Evolutionary conservation across 495 filamentous ascomycete genomes (phyloP).

Genomic region (Tetracladium setigerum): DNA sequence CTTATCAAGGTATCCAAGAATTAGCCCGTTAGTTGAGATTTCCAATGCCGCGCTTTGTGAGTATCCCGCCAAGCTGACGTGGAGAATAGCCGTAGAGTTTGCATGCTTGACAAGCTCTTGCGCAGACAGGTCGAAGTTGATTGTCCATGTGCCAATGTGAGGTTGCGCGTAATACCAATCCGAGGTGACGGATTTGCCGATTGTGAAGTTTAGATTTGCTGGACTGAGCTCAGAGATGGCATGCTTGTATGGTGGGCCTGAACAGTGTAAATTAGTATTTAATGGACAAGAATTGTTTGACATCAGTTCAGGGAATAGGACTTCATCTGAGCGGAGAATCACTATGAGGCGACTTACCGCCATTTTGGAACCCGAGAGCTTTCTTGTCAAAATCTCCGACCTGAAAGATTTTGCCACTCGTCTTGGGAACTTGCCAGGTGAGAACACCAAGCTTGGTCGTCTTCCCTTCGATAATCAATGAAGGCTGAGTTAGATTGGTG

Average conservation of each 20-base stretch:
- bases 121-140: slow-evolving; percentile 19
- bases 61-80: slow-evolving; percentile 26
- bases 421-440: slow-evolving; percentile 19
- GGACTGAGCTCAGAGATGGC: slow-evolving; percentile 27
- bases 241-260: slow-evolving; percentile 26
- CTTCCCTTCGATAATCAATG: slow-evolving; percentile 23
- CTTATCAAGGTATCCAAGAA: slow-evolving; percentile 14
- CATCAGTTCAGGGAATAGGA: too few species aligned
- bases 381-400: slow-evolving; percentile 34
- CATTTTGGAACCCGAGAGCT: slow-evolving; percentile 27
- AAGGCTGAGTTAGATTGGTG: slow-evolving; percentile 24
- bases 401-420: slow-evolving; percentile 26
- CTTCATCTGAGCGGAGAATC: too few species aligned
- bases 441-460: slow-evolving; percentile 19
- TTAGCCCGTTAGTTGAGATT: slow-evolving; percentile 20
- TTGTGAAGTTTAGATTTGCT: slow-evolving; percentile 25
- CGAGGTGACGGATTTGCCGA: slow-evolving; percentile 20
- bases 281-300: too few species aligned
- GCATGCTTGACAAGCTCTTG: neutral
- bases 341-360: slow-evolving; percentile 8
- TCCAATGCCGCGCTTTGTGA: slow-evolving; percentile 15
- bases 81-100: slow-evolving; percentile 10
- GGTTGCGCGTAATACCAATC: slow-evolving; percentile 36
- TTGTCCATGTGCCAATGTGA: slow-evolving; percentile 27
- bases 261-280: too few species aligned